Evolutionary conservation across 2,329 filamentous ascomycete genomes (phyloP).

Genomic region (Atkinsonella texensis): DNA sequence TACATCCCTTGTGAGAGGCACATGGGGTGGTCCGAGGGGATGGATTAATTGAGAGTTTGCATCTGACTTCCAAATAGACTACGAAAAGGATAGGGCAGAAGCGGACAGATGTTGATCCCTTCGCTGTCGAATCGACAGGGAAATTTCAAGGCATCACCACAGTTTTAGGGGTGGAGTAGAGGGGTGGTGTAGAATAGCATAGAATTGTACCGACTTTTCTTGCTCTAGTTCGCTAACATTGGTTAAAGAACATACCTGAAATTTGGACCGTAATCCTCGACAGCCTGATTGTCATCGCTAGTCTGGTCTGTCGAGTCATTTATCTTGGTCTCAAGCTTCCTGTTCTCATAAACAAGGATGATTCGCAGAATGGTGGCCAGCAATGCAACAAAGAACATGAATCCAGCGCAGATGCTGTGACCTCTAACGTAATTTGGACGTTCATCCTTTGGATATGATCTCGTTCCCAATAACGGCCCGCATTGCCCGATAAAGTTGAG

Average conservation of each 20-base stretch:
- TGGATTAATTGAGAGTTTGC: constrained; percentile 19
- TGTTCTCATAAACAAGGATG: constrained; percentile 7
- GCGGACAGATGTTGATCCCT: too few relatives aligned
- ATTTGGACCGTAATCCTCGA: constrained; percentile 7
- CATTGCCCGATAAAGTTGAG: constrained; percentile 7
- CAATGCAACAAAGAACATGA: constrained; percentile 9
- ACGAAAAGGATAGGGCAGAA: too few relatives aligned
- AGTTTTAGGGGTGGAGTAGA: too few relatives aligned
- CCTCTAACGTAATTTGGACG: constrained; percentile 4
- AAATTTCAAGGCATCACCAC: not conserved
- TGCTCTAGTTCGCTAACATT: not conserved
- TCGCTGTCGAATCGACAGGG: not conserved
- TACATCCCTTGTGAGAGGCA: constrained; percentile 47
- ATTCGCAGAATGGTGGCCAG: constrained; percentile 5
- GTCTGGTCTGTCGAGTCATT: not conserved
- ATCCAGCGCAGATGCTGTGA: constrained; percentile 5
- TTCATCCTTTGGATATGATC: constrained; percentile 4
- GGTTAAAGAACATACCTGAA: constrained; percentile 6
- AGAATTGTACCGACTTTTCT: too few relatives aligned
- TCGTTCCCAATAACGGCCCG: constrained; percentile 7
- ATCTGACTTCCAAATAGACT: too few relatives aligned
- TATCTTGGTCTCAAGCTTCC: constrained; percentile 2
- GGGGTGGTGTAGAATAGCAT: too few relatives aligned
- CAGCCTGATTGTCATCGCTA: constrained; percentile 1
- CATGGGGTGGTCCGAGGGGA: constrained; percentile 49